A percentile compares a stretch with the other conserved stretches of the same genome.
Evolutionary conservation across 306 rosid species (phyloP).

Genomic region (Quillaja saponaria): DNA sequence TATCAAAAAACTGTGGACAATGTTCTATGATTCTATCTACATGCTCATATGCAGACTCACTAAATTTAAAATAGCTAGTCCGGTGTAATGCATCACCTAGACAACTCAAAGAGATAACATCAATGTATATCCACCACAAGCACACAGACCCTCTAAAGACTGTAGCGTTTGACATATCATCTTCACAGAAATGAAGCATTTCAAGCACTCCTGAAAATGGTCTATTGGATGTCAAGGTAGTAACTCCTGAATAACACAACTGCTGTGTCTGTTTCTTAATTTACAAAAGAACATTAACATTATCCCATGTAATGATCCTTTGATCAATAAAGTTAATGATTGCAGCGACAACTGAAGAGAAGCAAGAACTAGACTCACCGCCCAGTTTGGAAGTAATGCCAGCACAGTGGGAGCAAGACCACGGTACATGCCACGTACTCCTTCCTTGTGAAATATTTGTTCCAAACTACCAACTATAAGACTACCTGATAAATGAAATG

Average conservation of each 20-base stretch:
- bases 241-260: too few relatives aligned
- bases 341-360: neutral
- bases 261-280: neutral
- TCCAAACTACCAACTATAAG: conserved; percentile 72
- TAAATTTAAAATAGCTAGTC: neutral
- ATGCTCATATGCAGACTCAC: conserved; percentile 10
- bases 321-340: too few relatives aligned
- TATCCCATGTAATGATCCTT: too few relatives aligned
- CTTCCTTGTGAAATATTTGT: conserved; percentile 78
- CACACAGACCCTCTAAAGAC: too few relatives aligned
- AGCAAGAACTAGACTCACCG: conserved; percentile 56
- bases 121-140: neutral
- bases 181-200: too few relatives aligned
- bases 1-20: too few relatives aligned
- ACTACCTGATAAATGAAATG: conserved; percentile 51
- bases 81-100: neutral
- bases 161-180: too few relatives aligned
- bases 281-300: neutral
- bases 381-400: conserved; percentile 92
- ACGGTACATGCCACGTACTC: conserved; percentile 87
- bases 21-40: neutral
- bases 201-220: neutral
- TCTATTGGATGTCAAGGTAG: neutral
- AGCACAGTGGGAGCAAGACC: conserved; percentile 83
- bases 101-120: conserved; percentile 19